Evolutionary conservation across 352 stramenopile species (phyloP), one percentile per base, ranked within the genome.

Genomic region (Phytophthora niederhauseri): DNA sequence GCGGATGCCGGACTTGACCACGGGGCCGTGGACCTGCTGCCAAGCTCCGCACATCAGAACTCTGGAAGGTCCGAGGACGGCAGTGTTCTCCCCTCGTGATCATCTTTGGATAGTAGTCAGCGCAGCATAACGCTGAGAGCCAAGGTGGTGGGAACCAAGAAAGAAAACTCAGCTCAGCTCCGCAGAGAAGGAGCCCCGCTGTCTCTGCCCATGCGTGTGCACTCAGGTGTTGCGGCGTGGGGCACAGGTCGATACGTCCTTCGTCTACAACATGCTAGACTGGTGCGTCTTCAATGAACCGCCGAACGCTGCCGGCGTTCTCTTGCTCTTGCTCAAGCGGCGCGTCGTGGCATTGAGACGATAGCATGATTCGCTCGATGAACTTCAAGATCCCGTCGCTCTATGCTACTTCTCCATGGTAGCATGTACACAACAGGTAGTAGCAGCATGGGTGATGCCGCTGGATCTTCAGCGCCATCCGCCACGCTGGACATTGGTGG

Each of bases 1-100:
- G 62, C 87, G 84, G 41, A 97, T 89, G n/a, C 90, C 91, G 9
- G 82, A 82, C 73, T 95, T 95, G 59, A 94, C 76, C 49, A 97
- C 82, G 6, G 77, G 57, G 2, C 85, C 81, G 56, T n/a, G n/a
- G n/a, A n/a, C n/a, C n/a, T n/a, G n/a, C 22, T 26, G 22, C 22
- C n/a, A 8, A 22, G 45, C 45, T 24, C 14, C 45, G 45, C 19
- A 51, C 45, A 51, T 51, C 19, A 51, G n/a, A 51, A 28, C 19
- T 0, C 45, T 51, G 45, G 45, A 51, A 30, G 19, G 19, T 6
- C 19, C 19, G 45, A 7, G 19, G 45, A 17, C 34, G 11, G 34
- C 34, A 5, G 34, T 1, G 34, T 17, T 41, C 34, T 26, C 19
- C 7, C 19, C 45, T 7, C 17, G 17, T 48, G 38, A 48, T 48